Evolutionary conservation across 73 alveolate species (phyloP).

Genomic region (Blepharisma japonicum): DNA sequence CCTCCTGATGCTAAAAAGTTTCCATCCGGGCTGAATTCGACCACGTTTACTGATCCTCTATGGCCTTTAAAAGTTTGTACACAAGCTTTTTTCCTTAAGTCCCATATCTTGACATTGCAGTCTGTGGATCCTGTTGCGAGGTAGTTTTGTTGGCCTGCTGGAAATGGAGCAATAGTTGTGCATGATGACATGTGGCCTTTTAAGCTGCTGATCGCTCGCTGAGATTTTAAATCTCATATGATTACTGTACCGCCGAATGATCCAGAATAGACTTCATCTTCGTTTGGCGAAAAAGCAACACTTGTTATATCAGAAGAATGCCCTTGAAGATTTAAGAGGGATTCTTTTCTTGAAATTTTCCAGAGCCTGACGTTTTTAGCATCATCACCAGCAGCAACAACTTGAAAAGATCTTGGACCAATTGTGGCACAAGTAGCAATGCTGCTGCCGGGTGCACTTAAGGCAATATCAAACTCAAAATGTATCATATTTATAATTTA

Average conservation of each 20-base stretch:
- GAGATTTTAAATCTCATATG: slow-evolving; percentile 56
- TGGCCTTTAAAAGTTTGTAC: slow-evolving; percentile 52
- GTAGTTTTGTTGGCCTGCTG: slow-evolving; percentile 29
- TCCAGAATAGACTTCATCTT: slow-evolving; percentile 58
- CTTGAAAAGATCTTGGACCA: slow-evolving; percentile 41
- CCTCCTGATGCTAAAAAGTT: slow-evolving; percentile 65
- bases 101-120: slow-evolving; percentile 63
- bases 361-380: slow-evolving; percentile 43
- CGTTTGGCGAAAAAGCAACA: slow-evolving; percentile 37
- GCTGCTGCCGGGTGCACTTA: neutral
- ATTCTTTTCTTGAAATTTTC: slow-evolving; percentile 37
- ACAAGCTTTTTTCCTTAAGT: slow-evolving; percentile 46
- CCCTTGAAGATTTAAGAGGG: slow-evolving; percentile 43
- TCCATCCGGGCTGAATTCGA: slow-evolving; percentile 57
- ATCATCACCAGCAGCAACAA: slow-evolving; percentile 59
- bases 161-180: slow-evolving; percentile 45
- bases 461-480: slow-evolving; percentile 10
- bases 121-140: slow-evolving; percentile 59
- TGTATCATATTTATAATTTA: no score
- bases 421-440: slow-evolving; percentile 43
- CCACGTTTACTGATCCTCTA: slow-evolving; percentile 39
- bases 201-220: slow-evolving; percentile 36
- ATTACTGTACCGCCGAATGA: slow-evolving; percentile 64
- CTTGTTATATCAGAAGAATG: slow-evolving; percentile 56
- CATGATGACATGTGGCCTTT: slow-evolving; percentile 57